A percentile compares a stretch with the other conserved stretches of the same genome.
These are phyloP conservation scores for Sporopachydermia lactativora DNA, from an alignment of 805 yeast genomes.

Conservation along the genomic window DNA sequence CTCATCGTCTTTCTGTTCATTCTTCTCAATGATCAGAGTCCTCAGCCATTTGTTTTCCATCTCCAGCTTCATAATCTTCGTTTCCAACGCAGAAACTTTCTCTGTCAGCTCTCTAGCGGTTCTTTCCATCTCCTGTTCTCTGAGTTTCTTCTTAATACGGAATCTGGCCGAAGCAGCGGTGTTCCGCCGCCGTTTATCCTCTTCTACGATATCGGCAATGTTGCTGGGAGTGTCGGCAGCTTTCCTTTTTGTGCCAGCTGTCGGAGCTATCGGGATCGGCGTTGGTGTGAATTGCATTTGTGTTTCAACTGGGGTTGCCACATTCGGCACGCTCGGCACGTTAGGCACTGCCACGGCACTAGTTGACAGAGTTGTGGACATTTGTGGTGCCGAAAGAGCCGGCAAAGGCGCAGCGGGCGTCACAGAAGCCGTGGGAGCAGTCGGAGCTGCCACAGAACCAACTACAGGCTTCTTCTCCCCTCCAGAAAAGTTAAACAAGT, in stretches of 20 bases:
- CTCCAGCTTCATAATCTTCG: conserved; percentile 36
- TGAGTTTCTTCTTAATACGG: conserved; percentile 44
- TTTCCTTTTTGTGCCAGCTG: neutral
- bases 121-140: conserved; percentile 44
- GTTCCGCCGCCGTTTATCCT: conserved; percentile 41
- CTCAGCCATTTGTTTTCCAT: conserved; percentile 49
- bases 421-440: neutral
- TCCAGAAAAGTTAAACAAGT: neutral
- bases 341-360: neutral
- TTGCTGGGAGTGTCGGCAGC: neutral
- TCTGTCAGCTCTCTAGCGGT: conserved; percentile 30
- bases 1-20: conserved; percentile 27
- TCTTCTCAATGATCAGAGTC: conserved; percentile 37
- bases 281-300: neutral
- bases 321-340: neutral
- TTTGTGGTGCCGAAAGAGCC: too few relatives aligned
- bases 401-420: too few relatives aligned
- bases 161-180: conserved; percentile 57
- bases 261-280: neutral
- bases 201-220: too few relatives aligned
- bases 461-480: neutral
- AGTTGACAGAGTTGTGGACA: neutral
- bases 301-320: neutral
- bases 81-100: conserved; percentile 29
- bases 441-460: neutral